These are phyloP conservation scores for Leccinum longicurvipes DNA, from an alignment of 768 basidiomycete species.

Conservation along the genomic window DNA sequence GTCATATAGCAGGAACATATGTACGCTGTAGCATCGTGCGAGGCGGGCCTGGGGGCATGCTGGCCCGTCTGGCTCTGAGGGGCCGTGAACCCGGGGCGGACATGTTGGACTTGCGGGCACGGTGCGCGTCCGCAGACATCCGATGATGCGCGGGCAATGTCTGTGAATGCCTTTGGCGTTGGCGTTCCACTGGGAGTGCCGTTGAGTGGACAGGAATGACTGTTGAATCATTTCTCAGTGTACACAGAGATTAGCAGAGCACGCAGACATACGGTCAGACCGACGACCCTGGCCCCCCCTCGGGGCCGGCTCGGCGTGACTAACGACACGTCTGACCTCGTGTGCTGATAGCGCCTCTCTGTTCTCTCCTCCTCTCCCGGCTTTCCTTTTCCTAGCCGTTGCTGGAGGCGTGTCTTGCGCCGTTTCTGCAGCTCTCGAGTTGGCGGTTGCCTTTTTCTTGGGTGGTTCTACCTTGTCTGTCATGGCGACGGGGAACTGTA, in stretches of 20 bases:
- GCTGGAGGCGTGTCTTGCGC: constrained; percentile 10
- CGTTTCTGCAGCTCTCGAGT: constrained; percentile 11
- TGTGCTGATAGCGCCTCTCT: constrained; percentile 12
- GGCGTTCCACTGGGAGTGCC: constrained; percentile 19
- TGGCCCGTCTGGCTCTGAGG: constrained; percentile 24
- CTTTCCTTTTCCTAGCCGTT: constrained; percentile 29
- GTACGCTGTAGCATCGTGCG: constrained; percentile 67
- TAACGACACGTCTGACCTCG: constrained; percentile 7
- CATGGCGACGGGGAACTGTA: constrained; percentile 19
- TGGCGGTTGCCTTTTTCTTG: constrained; percentile 23
- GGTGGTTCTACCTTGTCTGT: constrained; percentile 23
- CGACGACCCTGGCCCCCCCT: constrained; percentile 25
- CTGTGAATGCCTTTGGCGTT: constrained; percentile 23
- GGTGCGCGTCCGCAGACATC: constrained; percentile 25
- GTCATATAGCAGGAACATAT: constrained; percentile 19
- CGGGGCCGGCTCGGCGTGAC: constrained; percentile 13
- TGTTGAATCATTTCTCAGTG: constrained; percentile 14
- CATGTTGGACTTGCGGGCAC: constrained; percentile 20
- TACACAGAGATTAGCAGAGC: not conserved
- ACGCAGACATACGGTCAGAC: constrained; percentile 24
- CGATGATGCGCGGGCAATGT: constrained; percentile 23
- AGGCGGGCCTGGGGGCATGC: constrained; percentile 30
- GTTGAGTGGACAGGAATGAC: constrained; percentile 20
- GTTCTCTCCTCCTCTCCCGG: constrained; percentile 13
- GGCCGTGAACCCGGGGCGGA: constrained; percentile 22